Conservation (phyloP, 257 asterid species). For the Fraxinus cuspidata region DNA sequence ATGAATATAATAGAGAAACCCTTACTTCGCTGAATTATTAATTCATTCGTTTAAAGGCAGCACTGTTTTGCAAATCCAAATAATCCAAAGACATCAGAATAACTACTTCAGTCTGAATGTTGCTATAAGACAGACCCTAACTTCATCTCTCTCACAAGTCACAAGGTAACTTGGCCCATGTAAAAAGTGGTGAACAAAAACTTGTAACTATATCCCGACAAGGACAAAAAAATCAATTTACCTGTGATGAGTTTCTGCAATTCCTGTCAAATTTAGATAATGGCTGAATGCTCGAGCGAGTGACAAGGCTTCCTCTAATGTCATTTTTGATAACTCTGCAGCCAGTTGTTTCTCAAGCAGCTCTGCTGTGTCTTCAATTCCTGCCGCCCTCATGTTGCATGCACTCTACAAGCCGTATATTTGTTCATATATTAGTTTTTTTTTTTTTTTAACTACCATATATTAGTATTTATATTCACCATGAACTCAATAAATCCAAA, state of each 20-base stretch:
- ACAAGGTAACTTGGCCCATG: neutral
- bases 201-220: neutral
- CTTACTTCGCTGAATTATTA: neutral
- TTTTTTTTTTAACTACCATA: no score
- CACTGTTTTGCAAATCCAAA: constrained; percentile 5
- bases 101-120: neutral
- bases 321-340: constrained; percentile 73
- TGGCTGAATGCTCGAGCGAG: constrained; percentile 94
- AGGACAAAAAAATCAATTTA: constrained; percentile 13
- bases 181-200: neutral
- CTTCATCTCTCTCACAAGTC: neutral
- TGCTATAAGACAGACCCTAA: neutral
- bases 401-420: constrained; percentile 63
- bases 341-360: constrained; percentile 87
- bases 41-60: neutral
- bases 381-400: constrained; percentile 82
- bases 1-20: neutral
- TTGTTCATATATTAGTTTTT: constrained; percentile 24
- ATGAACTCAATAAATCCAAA: no score
- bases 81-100: neutral
- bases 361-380: constrained; percentile 92
- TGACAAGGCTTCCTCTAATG: constrained; percentile 83
- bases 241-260: constrained; percentile 98
- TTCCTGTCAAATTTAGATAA: constrained; percentile 83
- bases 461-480: no score